A percentile compares a stretch with the other conserved stretches of the same genome.
phyloP scores from a whole-genome alignment of 176 grass and related monocot genomes.

The Carex myosuroides region DNA sequence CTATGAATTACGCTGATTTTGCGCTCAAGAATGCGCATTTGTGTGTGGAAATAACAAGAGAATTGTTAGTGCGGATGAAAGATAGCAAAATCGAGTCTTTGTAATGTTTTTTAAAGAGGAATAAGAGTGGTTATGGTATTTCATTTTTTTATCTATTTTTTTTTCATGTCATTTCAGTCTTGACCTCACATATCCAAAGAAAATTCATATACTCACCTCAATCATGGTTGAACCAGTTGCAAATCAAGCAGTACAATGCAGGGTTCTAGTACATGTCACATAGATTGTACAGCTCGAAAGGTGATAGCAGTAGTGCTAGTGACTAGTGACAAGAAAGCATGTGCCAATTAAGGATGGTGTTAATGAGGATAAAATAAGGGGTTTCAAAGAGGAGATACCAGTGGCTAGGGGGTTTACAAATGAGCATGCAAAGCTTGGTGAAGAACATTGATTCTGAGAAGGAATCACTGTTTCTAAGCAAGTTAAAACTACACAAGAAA shows the following conservation, averaged over 20 bases:
- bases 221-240: background rate
- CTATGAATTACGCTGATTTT: constrained; percentile 36
- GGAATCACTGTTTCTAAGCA: constrained; percentile 68
- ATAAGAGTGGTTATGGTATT: background rate
- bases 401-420: constrained; percentile 30
- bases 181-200: constrained; percentile 2
- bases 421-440: constrained; percentile 75
- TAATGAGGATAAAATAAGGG: constrained; percentile 13
- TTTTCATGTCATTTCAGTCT: background rate
- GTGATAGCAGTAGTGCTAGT: constrained; percentile 48
- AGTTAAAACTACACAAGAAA: background rate
- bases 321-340: constrained; percentile 22
- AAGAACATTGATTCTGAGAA: constrained; percentile 51
- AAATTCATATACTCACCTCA: background rate
- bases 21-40: constrained; percentile 44
- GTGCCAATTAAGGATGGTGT: constrained; percentile 33
- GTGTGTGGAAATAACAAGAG: constrained; percentile 61
- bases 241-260: background rate
- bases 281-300: constrained; percentile 75
- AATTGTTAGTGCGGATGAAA: constrained; percentile 33
- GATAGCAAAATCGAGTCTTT: background rate
- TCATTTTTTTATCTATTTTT: background rate
- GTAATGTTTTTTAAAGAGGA: background rate
- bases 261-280: background rate
- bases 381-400: constrained; percentile 5